A percentile compares a stretch with the other conserved stretches of the same genome.
Evolutionary conservation across 2,329 filamentous ascomycete species (phyloP).

Genomic region (Penicillium sp.): DNA sequence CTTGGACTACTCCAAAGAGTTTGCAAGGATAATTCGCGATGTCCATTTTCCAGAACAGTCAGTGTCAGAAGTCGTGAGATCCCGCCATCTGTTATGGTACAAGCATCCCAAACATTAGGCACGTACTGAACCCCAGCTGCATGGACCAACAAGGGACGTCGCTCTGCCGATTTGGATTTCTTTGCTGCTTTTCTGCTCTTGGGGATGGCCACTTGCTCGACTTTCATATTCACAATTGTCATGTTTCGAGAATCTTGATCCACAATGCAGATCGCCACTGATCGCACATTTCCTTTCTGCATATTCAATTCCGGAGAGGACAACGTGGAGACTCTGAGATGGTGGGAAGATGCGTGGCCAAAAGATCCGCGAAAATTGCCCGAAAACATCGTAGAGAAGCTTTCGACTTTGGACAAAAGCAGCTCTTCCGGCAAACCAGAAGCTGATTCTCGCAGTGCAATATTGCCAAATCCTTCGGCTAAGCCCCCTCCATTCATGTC

Average conservation of each 20-base stretch:
- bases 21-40: constrained; percentile 63
- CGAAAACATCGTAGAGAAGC: constrained; percentile 52
- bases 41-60: constrained; percentile 58
- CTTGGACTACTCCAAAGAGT: constrained; percentile 68
- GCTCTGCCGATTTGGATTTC: constrained; percentile 22
- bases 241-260: constrained; percentile 63
- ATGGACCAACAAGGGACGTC: constrained; percentile 26
- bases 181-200: constrained; percentile 24
- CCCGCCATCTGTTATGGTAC: constrained; percentile 61
- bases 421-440: constrained; percentile 67
- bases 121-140: constrained; percentile 51
- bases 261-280: constrained; percentile 57
- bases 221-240: constrained; percentile 59
- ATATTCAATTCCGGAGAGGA: constrained; percentile 39
- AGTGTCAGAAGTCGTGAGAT: constrained; percentile 65
- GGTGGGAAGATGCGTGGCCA: constrained; percentile 20
- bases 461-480: constrained; percentile 63
- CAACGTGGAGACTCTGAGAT: constrained; percentile 57
- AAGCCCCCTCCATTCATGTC: constrained; percentile 58
- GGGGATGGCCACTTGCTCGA: constrained; percentile 40
- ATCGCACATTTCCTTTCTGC: constrained; percentile 27
- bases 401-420: constrained; percentile 65
- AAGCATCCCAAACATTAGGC: constrained; percentile 66
- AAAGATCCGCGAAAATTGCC: constrained; percentile 25
- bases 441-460: constrained; percentile 67